A percentile compares a stretch with the other conserved stretches of the same genome.
phyloP scores from a whole-genome alignment of 2,329 filamentous ascomycete species.

The Lizonia empirigonia region DNA sequence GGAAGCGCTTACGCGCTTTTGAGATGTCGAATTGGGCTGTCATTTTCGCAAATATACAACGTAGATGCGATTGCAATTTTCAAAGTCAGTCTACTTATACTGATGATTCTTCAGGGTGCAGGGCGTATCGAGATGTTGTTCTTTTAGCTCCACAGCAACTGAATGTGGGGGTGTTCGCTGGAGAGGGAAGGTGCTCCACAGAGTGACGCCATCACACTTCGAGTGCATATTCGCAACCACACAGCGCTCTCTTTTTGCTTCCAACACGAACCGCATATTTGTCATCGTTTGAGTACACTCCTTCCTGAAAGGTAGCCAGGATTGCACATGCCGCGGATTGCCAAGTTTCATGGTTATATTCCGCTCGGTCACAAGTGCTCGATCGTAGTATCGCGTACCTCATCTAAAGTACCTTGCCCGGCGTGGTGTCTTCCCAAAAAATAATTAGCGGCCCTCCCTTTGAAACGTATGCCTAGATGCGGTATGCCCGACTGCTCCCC shows the following conservation, averaged over 20 bases:
- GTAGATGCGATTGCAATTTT: not conserved
- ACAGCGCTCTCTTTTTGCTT: not conserved
- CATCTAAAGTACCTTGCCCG: too few relatives aligned
- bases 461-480: too few relatives aligned
- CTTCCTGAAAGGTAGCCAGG: too few relatives aligned
- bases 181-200: conserved; percentile 19
- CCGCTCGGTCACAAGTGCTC: too few relatives aligned
- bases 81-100: too few relatives aligned
- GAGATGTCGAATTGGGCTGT: conserved; percentile 59
- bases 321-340: too few relatives aligned
- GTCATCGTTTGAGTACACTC: not conserved
- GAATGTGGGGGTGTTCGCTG: conserved; percentile 9
- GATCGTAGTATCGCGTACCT: too few relatives aligned
- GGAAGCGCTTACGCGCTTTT: conserved; percentile 66
- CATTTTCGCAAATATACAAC: conserved; percentile 22
- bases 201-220: conserved; percentile 10
- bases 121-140: not conserved
- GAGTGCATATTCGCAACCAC: not conserved
- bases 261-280: not conserved
- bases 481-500: not conserved
- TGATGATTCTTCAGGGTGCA: not conserved
- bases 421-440: too few relatives aligned
- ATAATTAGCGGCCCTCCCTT: too few relatives aligned
- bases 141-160: not conserved
- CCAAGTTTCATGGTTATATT: too few relatives aligned